Evolutionary conservation across 345 rosid species (phyloP), one percentile per base, ranked within the genome.

Genomic region (Dipteronia sinensis): DNA sequence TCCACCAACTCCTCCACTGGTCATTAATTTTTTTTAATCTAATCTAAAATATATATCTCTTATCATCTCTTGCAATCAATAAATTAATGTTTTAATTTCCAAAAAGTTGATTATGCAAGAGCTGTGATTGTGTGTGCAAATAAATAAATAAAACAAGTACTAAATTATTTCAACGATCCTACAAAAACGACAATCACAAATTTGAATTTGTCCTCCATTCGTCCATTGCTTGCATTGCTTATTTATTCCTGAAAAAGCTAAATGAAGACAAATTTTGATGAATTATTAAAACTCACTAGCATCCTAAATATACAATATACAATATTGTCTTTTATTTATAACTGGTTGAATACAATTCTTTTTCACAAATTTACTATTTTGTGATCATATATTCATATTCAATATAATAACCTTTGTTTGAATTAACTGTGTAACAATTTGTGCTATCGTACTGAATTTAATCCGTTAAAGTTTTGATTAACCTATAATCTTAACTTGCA

Each of bases 121-220:
- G 53, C 31, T 22, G 27, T 61, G 56, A 8, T 77, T 40, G 69
- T 40, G 49, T 29, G 77, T 27, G 38, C 38, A 34, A 34, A 34
- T 34, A 76, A 76, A 80, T 58, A 5, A 5, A 63, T 15, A 34
- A 66, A 17, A 55, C 15, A 77, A 81, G 73, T 71, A 56, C 23
- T 1, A 74, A 70, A 80, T 25, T 70, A 25, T 16, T 20, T 25
- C 65, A 56, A 70, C 62, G 20, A 27, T 8, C 25, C 7, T 23
- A 25, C 10, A 67, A 47, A 68, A 59, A 82, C n/a, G 83, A 70
- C 83, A 83, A 74, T 27, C 9, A 58, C 71, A 80, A 80, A 78
- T 77, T 67, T 77, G 81, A 51, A 12, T 69, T 64, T 76, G 83
- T 76, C 76, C 73, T 83, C 58, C 62, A 53, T 19, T 76, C 76